Evolutionary conservation across 495 filamentous ascomycete species (phyloP).

Genomic region (Hypoxylon rickii): DNA sequence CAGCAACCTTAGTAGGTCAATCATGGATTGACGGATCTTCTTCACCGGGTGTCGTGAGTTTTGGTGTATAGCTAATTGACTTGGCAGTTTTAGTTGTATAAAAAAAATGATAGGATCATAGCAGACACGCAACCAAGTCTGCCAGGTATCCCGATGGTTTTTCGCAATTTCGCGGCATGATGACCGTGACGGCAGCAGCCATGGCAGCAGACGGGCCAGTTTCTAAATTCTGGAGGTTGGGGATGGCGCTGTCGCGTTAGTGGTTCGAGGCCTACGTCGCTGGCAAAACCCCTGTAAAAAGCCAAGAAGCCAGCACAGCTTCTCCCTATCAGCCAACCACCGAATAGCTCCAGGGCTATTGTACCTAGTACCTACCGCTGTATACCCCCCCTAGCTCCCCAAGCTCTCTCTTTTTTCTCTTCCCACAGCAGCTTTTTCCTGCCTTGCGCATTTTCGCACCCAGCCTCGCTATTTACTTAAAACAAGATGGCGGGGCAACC

Average conservation of each 20-base stretch:
- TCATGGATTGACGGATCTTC: too few relatives aligned
- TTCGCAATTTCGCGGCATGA: too few relatives aligned
- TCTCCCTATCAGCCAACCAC: constrained; percentile 32
- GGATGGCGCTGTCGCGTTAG: constrained; percentile 10
- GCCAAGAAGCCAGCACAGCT: constrained; percentile 14
- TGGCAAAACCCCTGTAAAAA: not conserved
- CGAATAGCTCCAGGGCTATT: constrained; percentile 3
- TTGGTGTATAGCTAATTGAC: too few relatives aligned
- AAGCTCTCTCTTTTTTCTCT: not conserved
- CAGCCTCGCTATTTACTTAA: constrained; percentile 51
- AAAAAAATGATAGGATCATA: not conserved
- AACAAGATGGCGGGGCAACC: constrained; percentile 50
- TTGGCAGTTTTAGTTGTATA: not conserved
- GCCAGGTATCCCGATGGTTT: too few relatives aligned
- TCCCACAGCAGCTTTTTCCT: constrained; percentile 9
- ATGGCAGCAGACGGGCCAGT: not conserved
- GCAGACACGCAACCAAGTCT: too few relatives aligned
- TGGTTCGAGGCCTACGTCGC: too few relatives aligned
- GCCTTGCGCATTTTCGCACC: constrained; percentile 38
- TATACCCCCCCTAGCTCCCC: constrained; percentile 10
- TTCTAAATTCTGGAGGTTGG: constrained; percentile 10
- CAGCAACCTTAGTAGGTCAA: too few relatives aligned
- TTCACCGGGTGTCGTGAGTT: too few relatives aligned
- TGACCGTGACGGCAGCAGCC: too few relatives aligned
- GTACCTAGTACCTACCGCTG: too few relatives aligned